phyloP scores from a whole-genome alignment of 2,329 filamentous ascomycete species.

The Apiospora kogelbergensis region DNA sequence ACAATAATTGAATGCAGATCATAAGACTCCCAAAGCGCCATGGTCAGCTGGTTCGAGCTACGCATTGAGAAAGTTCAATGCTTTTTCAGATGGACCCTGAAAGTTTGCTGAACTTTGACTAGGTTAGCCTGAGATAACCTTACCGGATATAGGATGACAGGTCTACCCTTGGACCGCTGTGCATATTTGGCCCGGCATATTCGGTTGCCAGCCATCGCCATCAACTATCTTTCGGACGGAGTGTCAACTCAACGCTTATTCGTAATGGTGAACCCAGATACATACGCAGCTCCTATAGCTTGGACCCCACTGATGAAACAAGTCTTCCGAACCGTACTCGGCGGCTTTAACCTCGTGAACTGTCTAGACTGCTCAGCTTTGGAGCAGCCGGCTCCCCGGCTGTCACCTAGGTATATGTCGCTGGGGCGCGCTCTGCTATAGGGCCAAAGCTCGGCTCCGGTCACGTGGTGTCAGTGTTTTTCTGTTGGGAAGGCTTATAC shows the following conservation, averaged over 20 bases:
- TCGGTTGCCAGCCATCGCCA: not conserved
- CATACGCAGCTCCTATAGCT: not conserved
- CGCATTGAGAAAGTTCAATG: not conserved
- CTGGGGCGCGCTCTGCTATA: not conserved
- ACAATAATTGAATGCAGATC: slow-evolving; percentile 5
- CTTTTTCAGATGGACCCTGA: slow-evolving; percentile 5
- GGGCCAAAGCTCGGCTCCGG: not conserved
- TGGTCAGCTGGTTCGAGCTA: not conserved
- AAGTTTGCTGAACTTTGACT: not conserved
- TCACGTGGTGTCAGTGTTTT: not conserved
- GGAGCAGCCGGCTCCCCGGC: not conserved
- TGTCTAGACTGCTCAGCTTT: not conserved
- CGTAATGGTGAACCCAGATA: not conserved
- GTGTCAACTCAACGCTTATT: not conserved
- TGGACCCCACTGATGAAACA: not conserved
- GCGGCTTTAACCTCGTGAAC: not conserved
- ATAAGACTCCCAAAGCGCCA: not conserved
- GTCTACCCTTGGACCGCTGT: not conserved
- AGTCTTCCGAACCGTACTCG: not conserved
- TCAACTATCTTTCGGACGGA: not conserved
- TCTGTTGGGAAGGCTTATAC: not conserved
- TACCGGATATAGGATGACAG: not conserved
- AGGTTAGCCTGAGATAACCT: not conserved
- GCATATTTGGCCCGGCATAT: not conserved
- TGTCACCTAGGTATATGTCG: not conserved